Evolutionary conservation across 1,284 basidiomycete species (phyloP).

Genomic region (Tilletia indica): DNA sequence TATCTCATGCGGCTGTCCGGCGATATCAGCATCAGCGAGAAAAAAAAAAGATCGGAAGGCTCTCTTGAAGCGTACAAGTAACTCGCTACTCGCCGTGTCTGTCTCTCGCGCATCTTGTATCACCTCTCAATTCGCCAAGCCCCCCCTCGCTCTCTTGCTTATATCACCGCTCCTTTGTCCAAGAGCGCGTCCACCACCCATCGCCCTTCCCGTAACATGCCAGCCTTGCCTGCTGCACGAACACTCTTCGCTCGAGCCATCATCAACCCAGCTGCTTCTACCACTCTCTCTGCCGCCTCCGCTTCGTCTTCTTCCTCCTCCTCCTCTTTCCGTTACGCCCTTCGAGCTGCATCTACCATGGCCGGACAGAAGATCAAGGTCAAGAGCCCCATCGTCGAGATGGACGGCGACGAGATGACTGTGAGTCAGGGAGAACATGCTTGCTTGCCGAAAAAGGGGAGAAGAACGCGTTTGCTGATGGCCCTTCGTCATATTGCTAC

Average conservation of each 20-base stretch:
- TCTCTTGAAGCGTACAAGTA: too few species aligned
- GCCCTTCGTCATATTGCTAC: neutral
- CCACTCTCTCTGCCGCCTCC: slow-evolving; percentile 1
- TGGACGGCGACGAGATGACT: slow-evolving; percentile 60
- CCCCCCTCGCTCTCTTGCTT: too few species aligned
- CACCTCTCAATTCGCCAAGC: too few species aligned
- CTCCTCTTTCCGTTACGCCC: neutral
- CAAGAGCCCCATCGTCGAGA: slow-evolving; percentile 87
- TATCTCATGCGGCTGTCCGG: too few species aligned
- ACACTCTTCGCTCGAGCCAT: slow-evolving; percentile 15
- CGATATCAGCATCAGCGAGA: too few species aligned
- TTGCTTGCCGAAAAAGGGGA: too few species aligned
- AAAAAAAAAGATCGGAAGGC: too few species aligned
- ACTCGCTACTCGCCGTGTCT: too few species aligned
- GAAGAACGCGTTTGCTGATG: too few species aligned
- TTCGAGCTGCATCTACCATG: slow-evolving; percentile 17
- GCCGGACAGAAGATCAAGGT: slow-evolving; percentile 67
- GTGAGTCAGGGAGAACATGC: slow-evolving; percentile 20
- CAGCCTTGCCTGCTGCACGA: slow-evolving; percentile 8
- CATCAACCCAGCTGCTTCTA: neutral
- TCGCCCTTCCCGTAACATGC: slow-evolving; percentile 4
- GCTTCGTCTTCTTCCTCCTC: neutral
- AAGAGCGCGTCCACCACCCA: too few species aligned
- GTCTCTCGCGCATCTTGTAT: too few species aligned
- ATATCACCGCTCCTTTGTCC: too few species aligned